phyloP scores from a whole-genome alignment of 768 basidiomycete genomes.

The Erythrobasidium yunnanense region DNA sequence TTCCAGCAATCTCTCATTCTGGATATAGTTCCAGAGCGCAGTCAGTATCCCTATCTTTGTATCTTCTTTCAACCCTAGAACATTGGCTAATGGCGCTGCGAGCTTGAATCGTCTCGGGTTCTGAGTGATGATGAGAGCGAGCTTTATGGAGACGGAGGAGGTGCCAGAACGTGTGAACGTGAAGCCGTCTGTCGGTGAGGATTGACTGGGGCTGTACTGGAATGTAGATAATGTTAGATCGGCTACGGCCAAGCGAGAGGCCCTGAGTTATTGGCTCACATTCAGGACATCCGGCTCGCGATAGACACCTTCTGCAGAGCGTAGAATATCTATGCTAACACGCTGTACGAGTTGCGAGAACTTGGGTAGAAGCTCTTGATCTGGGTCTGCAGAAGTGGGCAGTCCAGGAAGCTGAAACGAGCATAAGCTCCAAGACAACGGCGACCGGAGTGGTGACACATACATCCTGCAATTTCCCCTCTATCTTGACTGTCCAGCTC shows the following conservation, averaged over 20 bases:
- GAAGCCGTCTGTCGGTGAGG: slow-evolving; percentile 3
- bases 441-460: not conserved
- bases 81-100: not conserved
- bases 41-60: slow-evolving; percentile 11
- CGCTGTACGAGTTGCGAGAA: slow-evolving; percentile 22
- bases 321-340: slow-evolving; percentile 14
- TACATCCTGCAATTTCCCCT: slow-evolving; percentile 22
- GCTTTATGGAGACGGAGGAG: not conserved
- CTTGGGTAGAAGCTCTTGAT: slow-evolving; percentile 10
- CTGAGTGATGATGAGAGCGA: slow-evolving; percentile 1
- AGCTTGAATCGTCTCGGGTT: slow-evolving; percentile 6
- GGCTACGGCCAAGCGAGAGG: not conserved
- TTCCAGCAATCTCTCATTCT: slow-evolving; percentile 7
- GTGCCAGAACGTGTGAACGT: slow-evolving; percentile 18
- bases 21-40: slow-evolving; percentile 13
- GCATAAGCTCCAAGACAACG: no score
- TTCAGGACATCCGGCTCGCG: slow-evolving; percentile 18
- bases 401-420: not conserved
- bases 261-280: not conserved
- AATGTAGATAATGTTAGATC: not conserved
- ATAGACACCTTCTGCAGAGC: not conserved
- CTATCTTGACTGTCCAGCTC: slow-evolving; percentile 12
- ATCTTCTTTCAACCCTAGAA: slow-evolving; percentile 4
- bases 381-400: not conserved
- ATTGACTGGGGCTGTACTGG: not conserved